These are phyloP conservation scores for Backusella luteola DNA, from an alignment of 192 early-diverging fungal genomes.

Conservation along the genomic window DNA sequence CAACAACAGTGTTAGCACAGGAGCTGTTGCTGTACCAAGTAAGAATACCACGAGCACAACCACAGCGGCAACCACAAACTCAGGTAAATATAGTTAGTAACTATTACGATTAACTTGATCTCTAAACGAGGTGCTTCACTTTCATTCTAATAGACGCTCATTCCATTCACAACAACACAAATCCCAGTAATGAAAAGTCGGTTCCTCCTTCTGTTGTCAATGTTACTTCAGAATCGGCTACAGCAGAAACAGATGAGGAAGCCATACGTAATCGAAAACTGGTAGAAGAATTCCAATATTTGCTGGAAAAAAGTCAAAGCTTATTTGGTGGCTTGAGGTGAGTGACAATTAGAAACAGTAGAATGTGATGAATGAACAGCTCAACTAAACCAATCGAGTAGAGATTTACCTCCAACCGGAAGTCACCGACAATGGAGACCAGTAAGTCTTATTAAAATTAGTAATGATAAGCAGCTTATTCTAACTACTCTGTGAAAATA, in stretches of 20 bases:
- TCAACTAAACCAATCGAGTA: slow-evolving; percentile 28
- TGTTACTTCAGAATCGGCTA: neutral
- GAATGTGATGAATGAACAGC: neutral
- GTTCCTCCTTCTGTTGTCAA: slow-evolving; percentile 1
- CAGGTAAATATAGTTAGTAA: neutral
- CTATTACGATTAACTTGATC: neutral
- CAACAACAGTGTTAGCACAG: neutral
- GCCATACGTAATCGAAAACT: slow-evolving; percentile 45
- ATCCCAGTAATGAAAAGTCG: neutral
- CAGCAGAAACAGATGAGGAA: slow-evolving; percentile 17
- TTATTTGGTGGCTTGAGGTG: slow-evolving; percentile 91
- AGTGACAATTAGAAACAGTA: slow-evolving; percentile 3
- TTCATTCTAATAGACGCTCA: neutral
- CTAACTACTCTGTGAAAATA: neutral
- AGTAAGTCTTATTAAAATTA: slow-evolving; percentile 5
- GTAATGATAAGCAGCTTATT: neutral
- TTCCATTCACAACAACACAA: neutral
- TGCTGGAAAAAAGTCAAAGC: slow-evolving; percentile 96
- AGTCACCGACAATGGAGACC: slow-evolving; percentile 65
- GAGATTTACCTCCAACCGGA: slow-evolving; percentile 86
- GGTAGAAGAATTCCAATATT: slow-evolving; percentile 89
- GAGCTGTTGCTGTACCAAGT: neutral
- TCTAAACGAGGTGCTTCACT: neutral
- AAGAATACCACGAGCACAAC: neutral
- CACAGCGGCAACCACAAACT: neutral